These are phyloP conservation scores for Leishmania tarentolae DNA, from an alignment of 208 protist genomes.

Conservation along the genomic window DNA sequence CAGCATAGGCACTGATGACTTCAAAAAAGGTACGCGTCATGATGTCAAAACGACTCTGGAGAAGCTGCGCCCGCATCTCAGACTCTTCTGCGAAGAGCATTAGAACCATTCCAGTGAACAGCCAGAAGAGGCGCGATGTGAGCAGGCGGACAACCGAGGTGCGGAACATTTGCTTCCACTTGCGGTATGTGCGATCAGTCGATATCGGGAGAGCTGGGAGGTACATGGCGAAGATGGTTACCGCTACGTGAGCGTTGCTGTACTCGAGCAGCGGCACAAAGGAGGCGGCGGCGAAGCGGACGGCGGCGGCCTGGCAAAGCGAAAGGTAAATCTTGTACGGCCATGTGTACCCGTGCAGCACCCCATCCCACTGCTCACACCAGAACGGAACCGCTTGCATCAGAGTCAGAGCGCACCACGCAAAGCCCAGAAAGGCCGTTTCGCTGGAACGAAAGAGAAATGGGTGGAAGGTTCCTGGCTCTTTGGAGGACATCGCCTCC, in stretches of 20 bases:
- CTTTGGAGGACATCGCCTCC: conserved; percentile 47
- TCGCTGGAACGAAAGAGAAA: conserved; percentile 72
- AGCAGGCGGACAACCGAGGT: conserved; percentile 66
- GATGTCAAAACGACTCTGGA: conserved; percentile 56
- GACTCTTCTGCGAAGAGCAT: conserved; percentile 66
- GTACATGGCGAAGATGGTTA: conserved; percentile 81
- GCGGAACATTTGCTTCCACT: conserved; percentile 74
- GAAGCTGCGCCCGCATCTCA: conserved; percentile 23
- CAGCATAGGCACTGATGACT: conserved; percentile 73
- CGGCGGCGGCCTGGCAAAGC: conserved; percentile 63
- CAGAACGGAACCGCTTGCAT: conserved; percentile 65
- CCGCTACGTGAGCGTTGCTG: conserved; percentile 71
- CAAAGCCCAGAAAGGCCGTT: conserved; percentile 50
- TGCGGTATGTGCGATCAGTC: conserved; percentile 72
- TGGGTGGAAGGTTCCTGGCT: conserved; percentile 64
- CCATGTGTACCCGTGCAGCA: conserved; percentile 45
- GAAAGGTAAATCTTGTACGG: conserved; percentile 75
- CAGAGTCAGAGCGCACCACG: conserved; percentile 59
- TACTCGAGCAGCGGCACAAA: conserved; percentile 70
- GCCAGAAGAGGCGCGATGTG: conserved; percentile 80
- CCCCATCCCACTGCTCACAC: conserved; percentile 67
- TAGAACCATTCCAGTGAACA: conserved; percentile 63
- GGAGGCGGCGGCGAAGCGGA: conserved; percentile 73
- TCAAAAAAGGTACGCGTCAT: conserved; percentile 83
- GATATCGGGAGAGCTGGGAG: conserved; percentile 78